Percentiles rank a stretch among this genome's conserved stretches.
Conservation (phyloP, 1,139 yeast genomes). For the Sugiyamaella grinbergsii region DNA sequence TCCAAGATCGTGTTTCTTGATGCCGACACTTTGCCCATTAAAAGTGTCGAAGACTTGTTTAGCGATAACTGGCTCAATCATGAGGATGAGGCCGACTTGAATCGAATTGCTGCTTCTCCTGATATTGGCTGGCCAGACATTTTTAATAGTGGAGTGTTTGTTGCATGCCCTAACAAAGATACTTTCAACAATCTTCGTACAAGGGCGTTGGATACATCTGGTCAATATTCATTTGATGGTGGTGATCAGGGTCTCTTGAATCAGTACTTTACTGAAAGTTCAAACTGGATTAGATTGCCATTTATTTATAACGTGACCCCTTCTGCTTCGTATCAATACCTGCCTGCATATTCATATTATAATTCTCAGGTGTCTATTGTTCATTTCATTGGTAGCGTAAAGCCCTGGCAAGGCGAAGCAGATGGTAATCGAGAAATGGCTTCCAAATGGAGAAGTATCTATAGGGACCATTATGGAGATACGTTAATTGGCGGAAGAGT, state of each 20-base stretch:
- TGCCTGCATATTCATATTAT: slow-evolving; percentile 76
- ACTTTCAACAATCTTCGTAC: slow-evolving; percentile 50
- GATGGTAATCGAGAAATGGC: slow-evolving; percentile 23
- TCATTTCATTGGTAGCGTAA: slow-evolving; percentile 78
- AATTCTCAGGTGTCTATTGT: slow-evolving; percentile 56
- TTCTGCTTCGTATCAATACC: slow-evolving; percentile 72
- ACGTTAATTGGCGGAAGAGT: background rate
- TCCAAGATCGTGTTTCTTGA: slow-evolving; percentile 73
- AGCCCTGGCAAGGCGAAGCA: slow-evolving; percentile 69
- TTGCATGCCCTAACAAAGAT: slow-evolving; percentile 57
- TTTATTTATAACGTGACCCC: slow-evolving; percentile 87
- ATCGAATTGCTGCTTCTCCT: slow-evolving; percentile 63
- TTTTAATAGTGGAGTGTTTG: slow-evolving; percentile 86
- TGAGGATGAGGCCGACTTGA: slow-evolving; percentile 21
- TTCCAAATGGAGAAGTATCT: slow-evolving; percentile 24
- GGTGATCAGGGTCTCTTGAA: slow-evolving; percentile 94
- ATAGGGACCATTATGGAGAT: slow-evolving; percentile 19
- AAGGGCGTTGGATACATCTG: slow-evolving; percentile 40
- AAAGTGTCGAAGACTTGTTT: slow-evolving; percentile 49
- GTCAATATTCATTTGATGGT: slow-evolving; percentile 73
- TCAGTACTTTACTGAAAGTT: slow-evolving; percentile 60
- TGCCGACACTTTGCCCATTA: slow-evolving; percentile 73
- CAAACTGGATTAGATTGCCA: slow-evolving; percentile 67
- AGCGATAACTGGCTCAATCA: slow-evolving; percentile 32
- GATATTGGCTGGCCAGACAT: slow-evolving; percentile 96